A percentile compares a stretch with the other conserved stretches of the same genome.
phyloP scores from a whole-genome alignment of 352 stramenopile genomes.

The Pseudoperonospora humuli region DNA sequence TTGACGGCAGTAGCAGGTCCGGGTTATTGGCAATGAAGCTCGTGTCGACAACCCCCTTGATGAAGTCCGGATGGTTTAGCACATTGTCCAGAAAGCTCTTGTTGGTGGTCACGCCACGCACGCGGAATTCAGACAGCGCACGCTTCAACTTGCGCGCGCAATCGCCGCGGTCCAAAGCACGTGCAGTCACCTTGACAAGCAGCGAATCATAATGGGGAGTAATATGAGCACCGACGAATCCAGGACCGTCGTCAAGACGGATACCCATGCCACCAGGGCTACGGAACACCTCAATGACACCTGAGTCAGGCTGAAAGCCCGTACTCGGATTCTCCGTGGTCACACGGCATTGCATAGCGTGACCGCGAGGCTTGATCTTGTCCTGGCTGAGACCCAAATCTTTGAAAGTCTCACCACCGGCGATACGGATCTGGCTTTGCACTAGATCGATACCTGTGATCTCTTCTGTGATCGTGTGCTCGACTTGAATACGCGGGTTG shows the following conservation, averaged over 20 bases:
- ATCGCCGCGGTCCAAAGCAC: conserved; percentile 84
- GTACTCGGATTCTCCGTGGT: conserved; percentile 93
- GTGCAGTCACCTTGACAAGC: conserved; percentile 96
- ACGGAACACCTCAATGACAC: conserved; percentile 94
- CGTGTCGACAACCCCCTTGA: conserved; percentile 91
- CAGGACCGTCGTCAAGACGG: conserved; percentile 92
- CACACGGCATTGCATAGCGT: conserved; percentile 96
- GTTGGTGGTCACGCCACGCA: conserved; percentile 94
- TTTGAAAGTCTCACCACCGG: conserved; percentile 86
- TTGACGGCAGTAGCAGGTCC: conserved; percentile 83
- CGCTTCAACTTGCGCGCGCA: conserved; percentile 91
- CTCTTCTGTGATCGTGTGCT: conserved; percentile 90
- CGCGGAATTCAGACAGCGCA: conserved; percentile 93
- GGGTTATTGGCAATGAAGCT: conserved; percentile 96
- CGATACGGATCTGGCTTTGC: conserved; percentile 94
- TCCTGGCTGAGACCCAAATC: conserved; percentile 93
- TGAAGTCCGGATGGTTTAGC: conserved; percentile 92
- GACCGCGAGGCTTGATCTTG: conserved; percentile 86
- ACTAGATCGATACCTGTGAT: conserved; percentile 95
- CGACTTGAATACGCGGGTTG: conserved; percentile 96
- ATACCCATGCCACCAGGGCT: conserved; percentile 94
- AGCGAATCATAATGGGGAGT: conserved; percentile 97
- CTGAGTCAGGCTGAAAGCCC: conserved; percentile 95
- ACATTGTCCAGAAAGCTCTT: conserved; percentile 94
- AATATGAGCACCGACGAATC: conserved; percentile 94